A percentile compares a stretch with the other conserved stretches of the same genome.
Evolutionary conservation across 768 basidiomycete genomes (phyloP).

Genomic region (Pisolithus microcarpus): DNA sequence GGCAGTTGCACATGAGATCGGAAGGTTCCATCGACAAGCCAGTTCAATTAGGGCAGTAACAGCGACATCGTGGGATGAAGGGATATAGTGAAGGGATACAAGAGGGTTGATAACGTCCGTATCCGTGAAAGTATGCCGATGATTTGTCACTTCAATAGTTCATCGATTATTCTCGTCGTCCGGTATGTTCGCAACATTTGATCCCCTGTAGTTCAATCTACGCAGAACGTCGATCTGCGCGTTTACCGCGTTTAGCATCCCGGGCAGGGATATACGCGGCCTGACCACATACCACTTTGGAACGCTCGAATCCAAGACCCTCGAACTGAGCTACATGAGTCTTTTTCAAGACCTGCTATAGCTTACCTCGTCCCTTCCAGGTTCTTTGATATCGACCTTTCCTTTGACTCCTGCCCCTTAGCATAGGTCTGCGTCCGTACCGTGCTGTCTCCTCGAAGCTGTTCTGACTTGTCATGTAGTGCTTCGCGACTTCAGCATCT

Average conservation of each 20-base stretch:
- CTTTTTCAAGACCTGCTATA: slow-evolving; percentile 74
- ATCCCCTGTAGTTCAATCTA: slow-evolving; percentile 80
- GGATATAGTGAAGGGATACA: slow-evolving; percentile 17
- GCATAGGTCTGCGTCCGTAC: slow-evolving; percentile 92
- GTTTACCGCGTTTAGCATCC: slow-evolving; percentile 1
- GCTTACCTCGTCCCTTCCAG: slow-evolving; percentile 43
- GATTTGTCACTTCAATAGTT: slow-evolving; percentile 57
- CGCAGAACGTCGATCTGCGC: slow-evolving; percentile 80
- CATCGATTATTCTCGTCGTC: slow-evolving; percentile 84
- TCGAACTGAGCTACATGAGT: slow-evolving; percentile 83
- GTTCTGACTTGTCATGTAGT: slow-evolving; percentile 80
- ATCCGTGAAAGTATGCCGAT: slow-evolving; percentile 22
- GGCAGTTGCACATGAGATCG: slow-evolving; percentile 3
- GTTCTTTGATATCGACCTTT: slow-evolving; percentile 25
- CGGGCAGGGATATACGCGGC: not conserved
- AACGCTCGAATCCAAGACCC: slow-evolving; percentile 71
- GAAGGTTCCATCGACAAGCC: slow-evolving; percentile 8
- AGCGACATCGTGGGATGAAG: slow-evolving; percentile 13
- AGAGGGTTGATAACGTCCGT: slow-evolving; percentile 12
- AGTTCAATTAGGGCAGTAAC: slow-evolving; percentile 17
- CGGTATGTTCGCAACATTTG: slow-evolving; percentile 70
- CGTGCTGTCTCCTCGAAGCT: slow-evolving; percentile 89
- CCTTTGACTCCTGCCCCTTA: slow-evolving; percentile 51
- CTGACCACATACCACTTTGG: slow-evolving; percentile 71
- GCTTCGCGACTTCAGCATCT: slow-evolving; percentile 97